These are phyloP conservation scores for Neospora caninum DNA, from an alignment of 169 alveolate species.

Conservation along the genomic window DNA sequence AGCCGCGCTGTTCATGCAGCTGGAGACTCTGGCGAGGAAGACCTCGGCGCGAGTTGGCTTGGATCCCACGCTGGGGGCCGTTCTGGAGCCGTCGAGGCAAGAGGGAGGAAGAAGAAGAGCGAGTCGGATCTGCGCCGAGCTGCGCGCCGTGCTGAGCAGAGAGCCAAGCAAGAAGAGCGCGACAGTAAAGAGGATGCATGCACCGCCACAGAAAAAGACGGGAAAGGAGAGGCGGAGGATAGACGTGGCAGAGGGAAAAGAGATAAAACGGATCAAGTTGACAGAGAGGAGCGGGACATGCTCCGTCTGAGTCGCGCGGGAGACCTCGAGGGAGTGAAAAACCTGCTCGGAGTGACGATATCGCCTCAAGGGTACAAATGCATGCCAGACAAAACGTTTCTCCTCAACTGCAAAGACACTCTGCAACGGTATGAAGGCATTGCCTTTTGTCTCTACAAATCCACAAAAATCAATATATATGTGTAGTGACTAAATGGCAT, in stretches of 20 bases:
- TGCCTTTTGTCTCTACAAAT: background rate
- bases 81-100: background rate
- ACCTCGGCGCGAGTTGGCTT: background rate
- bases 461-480: too few relatives aligned
- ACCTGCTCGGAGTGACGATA: background rate
- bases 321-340: background rate
- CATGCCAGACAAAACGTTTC: background rate
- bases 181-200: background rate
- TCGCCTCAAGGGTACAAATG: background rate
- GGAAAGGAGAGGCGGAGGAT: background rate
- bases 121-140: slow-evolving; percentile 4
- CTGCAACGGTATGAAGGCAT: background rate
- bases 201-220: background rate
- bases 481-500: too few relatives aligned
- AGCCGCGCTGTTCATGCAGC: too few relatives aligned
- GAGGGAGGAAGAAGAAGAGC: slow-evolving; percentile 2
- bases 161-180: background rate
- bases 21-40: too few relatives aligned
- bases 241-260: background rate
- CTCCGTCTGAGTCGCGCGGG: slow-evolving; percentile 13
- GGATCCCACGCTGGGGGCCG: background rate
- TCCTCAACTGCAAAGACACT: slow-evolving; percentile 24
- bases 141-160: background rate
- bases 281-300: slow-evolving; percentile 23
- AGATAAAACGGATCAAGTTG: background rate